Percentiles rank a stretch among this genome's conserved stretches.
Evolutionary conservation across 2,329 filamentous ascomycete genomes (phyloP).

Genomic region (Aspergillaceae sp.): DNA sequence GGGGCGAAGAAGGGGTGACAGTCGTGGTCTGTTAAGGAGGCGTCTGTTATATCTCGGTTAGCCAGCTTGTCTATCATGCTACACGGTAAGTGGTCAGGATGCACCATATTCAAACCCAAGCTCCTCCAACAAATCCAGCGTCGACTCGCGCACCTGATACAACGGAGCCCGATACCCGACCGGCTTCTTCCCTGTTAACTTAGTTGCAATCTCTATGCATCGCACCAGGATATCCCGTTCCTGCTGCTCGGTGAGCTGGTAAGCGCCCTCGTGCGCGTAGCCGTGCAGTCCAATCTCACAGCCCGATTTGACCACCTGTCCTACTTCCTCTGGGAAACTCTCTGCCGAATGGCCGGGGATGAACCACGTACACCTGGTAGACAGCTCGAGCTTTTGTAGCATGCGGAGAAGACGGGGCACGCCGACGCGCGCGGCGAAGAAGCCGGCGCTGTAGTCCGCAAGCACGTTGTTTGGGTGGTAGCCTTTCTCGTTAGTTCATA

Average conservation of each 20-base stretch:
- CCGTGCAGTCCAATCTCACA: constrained; percentile 47
- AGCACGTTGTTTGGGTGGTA: constrained; percentile 45
- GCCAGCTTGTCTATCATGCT: too few species aligned
- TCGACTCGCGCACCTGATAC: constrained; percentile 33
- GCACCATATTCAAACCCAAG: constrained; percentile 36
- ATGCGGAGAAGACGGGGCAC: constrained; percentile 48
- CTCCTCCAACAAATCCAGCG: constrained; percentile 33
- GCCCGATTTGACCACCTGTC: constrained; percentile 44
- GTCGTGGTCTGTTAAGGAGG: constrained; percentile 36
- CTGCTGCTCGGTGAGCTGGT: constrained; percentile 62
- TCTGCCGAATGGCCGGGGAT: constrained; percentile 53
- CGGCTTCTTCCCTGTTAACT: constrained; percentile 64
- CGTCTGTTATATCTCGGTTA: constrained; percentile 17
- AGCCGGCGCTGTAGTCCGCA: constrained; percentile 48
- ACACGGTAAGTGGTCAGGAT: too few species aligned
- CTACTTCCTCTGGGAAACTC: constrained; percentile 46
- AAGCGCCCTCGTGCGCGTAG: constrained; percentile 64
- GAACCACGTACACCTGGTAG: constrained; percentile 51
- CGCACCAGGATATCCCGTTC: constrained; percentile 66
- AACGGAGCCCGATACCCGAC: constrained; percentile 30
- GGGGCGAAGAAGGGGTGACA: constrained; percentile 35
- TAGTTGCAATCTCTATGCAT: constrained; percentile 61
- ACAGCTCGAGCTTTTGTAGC: constrained; percentile 44
- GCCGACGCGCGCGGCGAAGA: constrained; percentile 50
- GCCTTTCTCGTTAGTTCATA: constrained; percentile 5